Base-by-base conservation (phyloP, 306 rosid genomes). In the Echinosophora koreensis region DNA sequence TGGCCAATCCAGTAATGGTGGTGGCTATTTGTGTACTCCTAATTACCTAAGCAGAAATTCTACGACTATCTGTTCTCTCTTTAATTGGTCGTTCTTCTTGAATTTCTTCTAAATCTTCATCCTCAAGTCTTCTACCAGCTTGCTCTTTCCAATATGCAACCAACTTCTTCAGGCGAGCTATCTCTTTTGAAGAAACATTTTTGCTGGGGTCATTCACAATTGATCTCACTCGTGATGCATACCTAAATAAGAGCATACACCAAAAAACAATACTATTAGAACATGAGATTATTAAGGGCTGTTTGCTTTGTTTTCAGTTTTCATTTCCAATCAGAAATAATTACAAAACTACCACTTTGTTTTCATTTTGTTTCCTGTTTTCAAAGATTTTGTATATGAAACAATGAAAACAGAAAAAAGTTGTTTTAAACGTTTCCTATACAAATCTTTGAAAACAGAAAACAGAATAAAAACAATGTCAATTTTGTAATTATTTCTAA, bases 191-290 rank as follows among this genome's bases (percentile, higher is more conserved):
- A 2, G 93, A 84, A 30, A 92, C 90, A 68, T 92, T 89, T 71
- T 92, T 91, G 88, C 89, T 92, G 8, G 99, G 98, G 69, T 96
- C 99, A 44, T 96, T 96, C 54, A 92, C 91, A 18, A 96, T 91
- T 10, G 98, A 87, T 72, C 98, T 88, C 34, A 96, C 98, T 60
- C 99, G 75, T 0, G 99, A 91, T 1, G 99, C 99, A 22, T 96
- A 96, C 93, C 98, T 96, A 80, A 62, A 61, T 54, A 17, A 68
- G 12, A 68, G 12, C 55, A 74, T 8, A 38, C 71, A 68, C 28
- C 47, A 59, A 2, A 60, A 18, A 67, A 5, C 9, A 76, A 41
- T 17, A 66, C 1, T 10, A 6, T 28, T 16, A 58, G 18, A 56
- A 42, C 35, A 81, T 6, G 59, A 27, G 16, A 66, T 28, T 35